Evolutionary conservation across 805 yeast genomes (phyloP), one percentile per base, ranked within the genome.

Genomic region (Lipomyces anomalus): DNA sequence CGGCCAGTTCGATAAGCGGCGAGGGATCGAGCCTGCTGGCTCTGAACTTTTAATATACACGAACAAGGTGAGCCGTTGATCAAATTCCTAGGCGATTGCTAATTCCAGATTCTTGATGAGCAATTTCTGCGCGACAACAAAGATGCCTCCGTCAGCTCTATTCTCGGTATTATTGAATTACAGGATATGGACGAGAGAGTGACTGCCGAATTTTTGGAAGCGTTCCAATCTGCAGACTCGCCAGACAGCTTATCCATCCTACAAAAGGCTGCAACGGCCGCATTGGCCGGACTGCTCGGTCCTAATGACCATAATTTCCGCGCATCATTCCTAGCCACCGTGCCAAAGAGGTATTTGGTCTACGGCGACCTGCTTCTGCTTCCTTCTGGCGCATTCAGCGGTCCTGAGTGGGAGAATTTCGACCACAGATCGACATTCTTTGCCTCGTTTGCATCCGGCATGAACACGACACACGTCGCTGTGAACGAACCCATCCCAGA

Each of bases 361-460:
- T 82, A 83, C 57, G 73, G 76, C 1, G 84, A 86, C 0, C 60
- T 83, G 70, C 60, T 81, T 1, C 62, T 83, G 7, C 69, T 82
- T 37, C 71, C 74, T 40, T 55, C 72, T 1, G 67, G 64, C 3
- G 51, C 40, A 0, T 41, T 11, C 28, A 17, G 23, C 18, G 75
- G 79, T 79, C 39, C 28, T 0, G 9, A 30, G 0, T 6, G 17
- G 46, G 22, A 11, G 22, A 9, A 20, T 32, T 4, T 46, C 40
- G 40, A 21, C 6, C 35, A 44, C 32, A 32, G 29, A 22, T n/a
- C n/a, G n/a, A n/a, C n/a, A 47, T 43, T 50, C 57, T 22, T 23
- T 48, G 1, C 21, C 26, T 7, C 53, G 48, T 50, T 67, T 48
- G 45, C 46, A 33, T 26, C 46, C 32, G 46, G 48, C 4, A 46